Evolutionary conservation across 2,329 filamentous ascomycete species (phyloP).

Genomic region (Colletotrichum tanaceti): DNA sequence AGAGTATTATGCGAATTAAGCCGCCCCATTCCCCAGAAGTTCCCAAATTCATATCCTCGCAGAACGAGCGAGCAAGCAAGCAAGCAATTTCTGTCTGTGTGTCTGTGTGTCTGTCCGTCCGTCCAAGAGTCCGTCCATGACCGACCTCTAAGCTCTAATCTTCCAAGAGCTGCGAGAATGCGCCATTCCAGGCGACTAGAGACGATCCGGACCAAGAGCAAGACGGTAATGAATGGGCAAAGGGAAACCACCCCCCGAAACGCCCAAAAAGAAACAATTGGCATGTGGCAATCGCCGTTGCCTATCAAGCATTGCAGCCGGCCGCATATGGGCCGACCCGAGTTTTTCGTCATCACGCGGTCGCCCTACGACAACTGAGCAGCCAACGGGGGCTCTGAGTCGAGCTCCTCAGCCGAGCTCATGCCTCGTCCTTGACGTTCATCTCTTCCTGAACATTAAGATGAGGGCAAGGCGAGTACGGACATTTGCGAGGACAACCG

Average conservation of each 20-base stretch:
- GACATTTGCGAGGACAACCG: constrained; percentile 3
- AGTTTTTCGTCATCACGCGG: neutral
- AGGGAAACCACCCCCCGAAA: constrained; percentile 31
- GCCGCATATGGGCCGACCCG: neutral
- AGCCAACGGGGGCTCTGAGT: neutral
- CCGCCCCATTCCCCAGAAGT: neutral
- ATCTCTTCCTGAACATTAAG: neutral
- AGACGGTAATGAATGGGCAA: neutral
- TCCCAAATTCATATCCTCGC: neutral
- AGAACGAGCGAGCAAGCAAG: neutral
- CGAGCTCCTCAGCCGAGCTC: neutral
- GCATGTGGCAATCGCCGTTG: neutral
- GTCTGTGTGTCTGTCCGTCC: no score
- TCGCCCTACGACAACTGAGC: neutral
- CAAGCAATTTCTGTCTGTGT: constrained; percentile 6
- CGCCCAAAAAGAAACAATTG: constrained; percentile 7
- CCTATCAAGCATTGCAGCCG: constrained; percentile 13
- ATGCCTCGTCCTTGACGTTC: constrained; percentile 1
- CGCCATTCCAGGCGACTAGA: constrained; percentile 25
- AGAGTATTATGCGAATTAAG: constrained; percentile 10
- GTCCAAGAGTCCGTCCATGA: neutral
- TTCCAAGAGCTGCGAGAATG: constrained; percentile 27
- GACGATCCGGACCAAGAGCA: constrained; percentile 14
- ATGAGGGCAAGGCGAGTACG: neutral
- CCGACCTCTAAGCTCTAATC: constrained; percentile 24